phyloP scores from a whole-genome alignment of 2,329 filamentous ascomycete genomes.

The Fonsecaea pugnacius region DNA sequence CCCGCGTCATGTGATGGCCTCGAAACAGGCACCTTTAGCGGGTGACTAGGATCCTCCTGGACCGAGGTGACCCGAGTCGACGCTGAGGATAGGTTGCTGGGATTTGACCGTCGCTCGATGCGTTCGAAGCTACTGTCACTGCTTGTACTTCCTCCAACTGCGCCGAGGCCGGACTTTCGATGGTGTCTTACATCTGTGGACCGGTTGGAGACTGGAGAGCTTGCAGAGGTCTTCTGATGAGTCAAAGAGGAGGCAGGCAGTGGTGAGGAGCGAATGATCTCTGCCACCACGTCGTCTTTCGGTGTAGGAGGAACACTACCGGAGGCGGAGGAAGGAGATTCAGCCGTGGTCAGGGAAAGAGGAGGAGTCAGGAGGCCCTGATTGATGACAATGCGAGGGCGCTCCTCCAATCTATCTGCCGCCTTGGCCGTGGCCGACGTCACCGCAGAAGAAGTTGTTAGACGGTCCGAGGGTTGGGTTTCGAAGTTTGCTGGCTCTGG shows the following conservation, averaged over 20 bases:
- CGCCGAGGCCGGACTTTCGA: constrained; percentile 10
- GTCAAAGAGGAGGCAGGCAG: constrained; percentile 10
- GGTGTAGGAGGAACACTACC: constrained; percentile 28
- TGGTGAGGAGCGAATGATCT: constrained; percentile 24
- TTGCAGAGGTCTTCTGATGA: constrained; percentile 10
- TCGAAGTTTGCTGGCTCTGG: constrained; percentile 53
- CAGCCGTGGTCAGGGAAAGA: constrained; percentile 24
- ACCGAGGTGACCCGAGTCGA: constrained; percentile 80
- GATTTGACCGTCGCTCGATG: constrained; percentile 74
- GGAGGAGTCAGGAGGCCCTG: constrained; percentile 27
- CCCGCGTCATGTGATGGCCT: constrained; percentile 13
- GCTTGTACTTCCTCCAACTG: constrained; percentile 61
- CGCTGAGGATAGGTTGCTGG: constrained; percentile 76
- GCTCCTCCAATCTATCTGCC: constrained; percentile 4
- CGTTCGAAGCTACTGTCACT: constrained; percentile 70
- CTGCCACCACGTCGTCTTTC: constrained; percentile 23
- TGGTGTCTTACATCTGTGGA: constrained; percentile 21
- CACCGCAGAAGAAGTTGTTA: constrained; percentile 10
- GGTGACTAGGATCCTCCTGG: constrained; percentile 12
- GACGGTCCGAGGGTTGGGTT: constrained; percentile 9
- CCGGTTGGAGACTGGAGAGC: constrained; percentile 9
- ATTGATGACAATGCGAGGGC: constrained; percentile 21
- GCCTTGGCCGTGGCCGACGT: constrained; percentile 6
- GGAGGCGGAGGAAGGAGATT: constrained; percentile 24
- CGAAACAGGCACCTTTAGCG: constrained; percentile 6